Base-by-base conservation (phyloP, 495 filamentous ascomycete genomes). In the Xylaria longipes region DNA sequence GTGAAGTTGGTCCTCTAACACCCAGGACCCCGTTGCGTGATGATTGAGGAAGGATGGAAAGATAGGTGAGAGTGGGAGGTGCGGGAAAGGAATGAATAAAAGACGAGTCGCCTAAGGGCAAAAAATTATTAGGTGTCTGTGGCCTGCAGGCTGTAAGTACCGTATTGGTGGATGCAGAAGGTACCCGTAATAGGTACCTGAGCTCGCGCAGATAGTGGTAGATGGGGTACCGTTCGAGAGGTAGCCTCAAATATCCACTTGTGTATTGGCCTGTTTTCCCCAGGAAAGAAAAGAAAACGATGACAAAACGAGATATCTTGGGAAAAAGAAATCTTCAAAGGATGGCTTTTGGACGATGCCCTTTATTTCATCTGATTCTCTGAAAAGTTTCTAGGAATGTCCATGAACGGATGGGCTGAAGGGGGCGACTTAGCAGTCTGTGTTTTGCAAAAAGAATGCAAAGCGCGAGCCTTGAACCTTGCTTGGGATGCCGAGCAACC, bases 111-210 rank as follows among this genome's bases (percentile, higher is more conserved):
- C 71, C 56, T 60, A 65, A 70, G 74, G 74, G 72, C 60, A 57
- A 67, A 72, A 68, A 71, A 77, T 75, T 79, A 78, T 75, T 71
- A 76, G 74, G 74, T 75, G 73, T 72, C 78, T 79, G 76, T 74
- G 71, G 77, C 74, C 78, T 73, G 80, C 77, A 77, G 77, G 71
- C 58, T 70, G 68, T 37, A 35, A 22, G 31, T 29, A 54, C 35
- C 4, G 45, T 63, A 64, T 70, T 54, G 68, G 60, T 70, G 25
- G 58, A 45, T 56, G 58, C 33, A 41, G 68, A 37, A 62, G 68
- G 57, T 60, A 56, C 50, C 27, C 43, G 22, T 31, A 33, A 12
- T 52, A 52, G 62, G 41, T 65, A 65, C 62, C 61, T 62, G n/a
- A 54, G 12, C 25, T 52, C 5, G 45, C 45, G 45, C 45, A n/a